Base-by-base conservation (phyloP, 768 basidiomycete species). In the Suillus variegatus region DNA sequence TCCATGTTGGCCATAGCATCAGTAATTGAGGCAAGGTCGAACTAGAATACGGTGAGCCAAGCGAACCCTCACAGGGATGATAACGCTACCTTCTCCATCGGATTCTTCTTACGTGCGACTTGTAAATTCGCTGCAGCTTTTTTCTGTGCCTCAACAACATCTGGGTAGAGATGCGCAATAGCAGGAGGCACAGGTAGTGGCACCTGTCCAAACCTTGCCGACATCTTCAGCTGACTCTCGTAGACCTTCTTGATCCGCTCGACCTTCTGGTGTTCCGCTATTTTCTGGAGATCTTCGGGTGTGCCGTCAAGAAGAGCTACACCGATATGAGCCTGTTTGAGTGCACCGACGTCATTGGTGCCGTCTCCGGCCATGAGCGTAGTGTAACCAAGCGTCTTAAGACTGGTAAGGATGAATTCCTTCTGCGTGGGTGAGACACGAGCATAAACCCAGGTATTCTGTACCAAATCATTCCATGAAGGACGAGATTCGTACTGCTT, bases 311-410 rank as follows among this genome's bases (percentile, higher is more conserved):
- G 80, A 4, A 95, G 81, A 1, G 97, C 97, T 36, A 99, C 93
- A 60, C 97, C 97, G 65, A 99, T 91, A 76, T 99, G 95, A 1
- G 97, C 97, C 75, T 97, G 95, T 77, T 99, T 99, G 61, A 99
- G 86, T 3, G 97, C 97, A 28, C 97, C 97, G 60, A 99, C 97
- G 68, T 99, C 97, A 74, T 99, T 99, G 5, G 97, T 99, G 38
- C 97, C 97, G 74, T 99, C 97, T 61, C 97, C 97, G 6, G 96
- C 97, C 97, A 99, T 99, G 61, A 99, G 84, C 0, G 97, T 99
- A 18, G 84, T 85, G 74, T 94, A 99, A 28, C 97, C 97, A 32
- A 97, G 87, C 3, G 83, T 82, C 76, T 95, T 95, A 62, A 99
- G 82, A 8, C 91, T 91, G 0, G 95, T 94, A 56, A 99, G 85